Evolutionary conservation across 2,329 filamentous ascomycete species (phyloP), one percentile per base, ranked within the genome.

Genomic region (Penicillium hordei): DNA sequence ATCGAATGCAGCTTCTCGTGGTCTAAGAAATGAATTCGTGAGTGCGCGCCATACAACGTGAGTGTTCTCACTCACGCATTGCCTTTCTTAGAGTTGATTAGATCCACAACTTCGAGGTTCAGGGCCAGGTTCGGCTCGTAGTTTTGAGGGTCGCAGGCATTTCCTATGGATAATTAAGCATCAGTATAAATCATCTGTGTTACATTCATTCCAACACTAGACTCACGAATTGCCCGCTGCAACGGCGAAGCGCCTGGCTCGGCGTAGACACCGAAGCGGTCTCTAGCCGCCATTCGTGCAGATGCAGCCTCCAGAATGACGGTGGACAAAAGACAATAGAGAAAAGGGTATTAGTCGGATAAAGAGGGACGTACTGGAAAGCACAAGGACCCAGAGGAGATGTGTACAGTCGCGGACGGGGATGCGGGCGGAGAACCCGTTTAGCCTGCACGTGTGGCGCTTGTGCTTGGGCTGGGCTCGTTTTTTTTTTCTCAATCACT

Each of bases 61-160:
- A 48, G 33, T 34, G 48, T 27, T 29, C 29, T 52, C 48, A 74
- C 83, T 74, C 80, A 86, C 79, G 93, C 89, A 76, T 89, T 91
- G 71, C 93, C 93, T 80, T 97, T 97, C 82, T 97, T 99, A 71
- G 88, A 89, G 78, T 99, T 99, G 81, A 99, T 90, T 70, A 97
- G 80, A 79, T 99, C 94, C 69, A 92, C 83, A 70, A 99, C 96
- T 82, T 99, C 94, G 73, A 99, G 90, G 73, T 94, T 95, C 63
- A 99, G 82, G 58, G 93, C 94, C 55, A 99, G 88, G 73, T 99
- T 97, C 62, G 94, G 93, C 81, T 99, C 94, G 81, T 92, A 97
- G 80, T 97, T 97, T 75, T 96, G 90, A 51, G 94, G 91, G 70
- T 94, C 95, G 81, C 94, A 97, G 65, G 94, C 93, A 79, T 93